Percentiles rank a stretch among this genome's conserved stretches.
These are phyloP conservation scores for Arctostaphylos glauca DNA, from an alignment of 148 eudicot species.

Conservation along the genomic window DNA sequence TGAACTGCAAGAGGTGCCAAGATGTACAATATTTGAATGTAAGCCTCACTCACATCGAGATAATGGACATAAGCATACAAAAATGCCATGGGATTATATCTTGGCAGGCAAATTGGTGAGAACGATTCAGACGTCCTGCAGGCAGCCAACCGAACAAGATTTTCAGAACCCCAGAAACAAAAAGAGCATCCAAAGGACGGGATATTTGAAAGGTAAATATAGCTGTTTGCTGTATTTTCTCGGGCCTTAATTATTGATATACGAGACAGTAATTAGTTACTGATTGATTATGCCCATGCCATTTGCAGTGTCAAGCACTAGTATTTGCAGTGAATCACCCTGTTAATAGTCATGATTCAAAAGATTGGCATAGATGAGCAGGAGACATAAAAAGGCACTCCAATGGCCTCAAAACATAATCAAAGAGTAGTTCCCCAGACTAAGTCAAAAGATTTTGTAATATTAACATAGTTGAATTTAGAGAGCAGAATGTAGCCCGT, in stretches of 20 bases:
- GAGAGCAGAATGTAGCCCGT: background rate
- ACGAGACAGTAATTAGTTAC: background rate
- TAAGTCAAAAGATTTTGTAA: background rate
- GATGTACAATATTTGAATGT: constrained; percentile 9
- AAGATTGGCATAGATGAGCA: constrained; percentile 6
- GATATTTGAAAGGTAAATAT: background rate
- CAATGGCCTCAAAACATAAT: background rate
- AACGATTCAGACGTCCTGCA: constrained; percentile 98
- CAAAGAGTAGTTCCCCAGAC: background rate
- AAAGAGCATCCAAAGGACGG: background rate
- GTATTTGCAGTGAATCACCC: background rate
- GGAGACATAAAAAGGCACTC: background rate
- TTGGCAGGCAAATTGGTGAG: constrained; percentile 98
- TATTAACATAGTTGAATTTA: background rate
- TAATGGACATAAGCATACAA: constrained; percentile 90
- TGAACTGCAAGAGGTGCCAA: constrained; percentile 5
- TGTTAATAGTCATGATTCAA: background rate
- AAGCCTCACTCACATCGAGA: constrained; percentile 68
- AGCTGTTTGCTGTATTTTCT: background rate
- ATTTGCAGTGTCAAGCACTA: background rate
- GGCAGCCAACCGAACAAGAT: constrained; percentile 23
- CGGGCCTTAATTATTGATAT: background rate
- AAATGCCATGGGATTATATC: constrained; percentile 97
- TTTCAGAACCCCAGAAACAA: background rate
- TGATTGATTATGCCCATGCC: background rate